phyloP scores from a whole-genome alignment of 768 basidiomycete genomes.

The Suillus fuscotomentosus region DNA sequence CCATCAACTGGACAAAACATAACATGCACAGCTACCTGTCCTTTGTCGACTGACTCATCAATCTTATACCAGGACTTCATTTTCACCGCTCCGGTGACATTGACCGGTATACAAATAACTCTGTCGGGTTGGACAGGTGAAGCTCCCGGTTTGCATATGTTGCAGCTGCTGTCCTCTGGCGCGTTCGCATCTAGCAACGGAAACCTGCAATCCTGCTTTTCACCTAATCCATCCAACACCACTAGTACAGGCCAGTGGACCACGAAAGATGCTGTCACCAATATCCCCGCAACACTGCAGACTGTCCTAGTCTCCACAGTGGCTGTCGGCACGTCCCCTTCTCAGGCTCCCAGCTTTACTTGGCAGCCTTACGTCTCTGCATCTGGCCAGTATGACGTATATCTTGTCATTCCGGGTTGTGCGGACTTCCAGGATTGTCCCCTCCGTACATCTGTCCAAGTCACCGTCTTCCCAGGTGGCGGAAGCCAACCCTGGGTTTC shows the following conservation, averaged over 20 bases:
- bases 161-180: slow-evolving; percentile 92
- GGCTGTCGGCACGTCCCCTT: slow-evolving; percentile 56
- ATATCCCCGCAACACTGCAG: slow-evolving; percentile 79
- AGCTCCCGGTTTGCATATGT: slow-evolving; percentile 79
- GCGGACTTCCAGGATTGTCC: slow-evolving; percentile 75
- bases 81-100: slow-evolving; percentile 57
- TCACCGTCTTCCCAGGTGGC: slow-evolving; percentile 79
- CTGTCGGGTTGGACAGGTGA: slow-evolving; percentile 73
- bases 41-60: slow-evolving; percentile 72
- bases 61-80: slow-evolving; percentile 93
- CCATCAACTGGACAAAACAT: slow-evolving; percentile 68
- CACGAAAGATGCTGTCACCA: slow-evolving; percentile 58
- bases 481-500: slow-evolving; percentile 63
- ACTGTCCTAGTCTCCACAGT: slow-evolving; percentile 70
- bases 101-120: slow-evolving; percentile 89
- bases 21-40: slow-evolving; percentile 79
- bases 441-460: slow-evolving; percentile 74
- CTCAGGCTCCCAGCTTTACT: slow-evolving; percentile 74
- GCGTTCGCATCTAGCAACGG: slow-evolving; percentile 73
- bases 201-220: slow-evolving; percentile 73
- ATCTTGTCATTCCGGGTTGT: slow-evolving; percentile 88
- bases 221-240: slow-evolving; percentile 70
- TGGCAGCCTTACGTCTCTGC: slow-evolving; percentile 94
- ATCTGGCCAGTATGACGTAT: slow-evolving; percentile 81
- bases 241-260: slow-evolving; percentile 71